A percentile compares a stretch with the other conserved stretches of the same genome.
These are phyloP conservation scores for Cordyceps javanica DNA, from an alignment of 2,329 filamentous ascomycete species.

Conservation along the genomic window DNA sequence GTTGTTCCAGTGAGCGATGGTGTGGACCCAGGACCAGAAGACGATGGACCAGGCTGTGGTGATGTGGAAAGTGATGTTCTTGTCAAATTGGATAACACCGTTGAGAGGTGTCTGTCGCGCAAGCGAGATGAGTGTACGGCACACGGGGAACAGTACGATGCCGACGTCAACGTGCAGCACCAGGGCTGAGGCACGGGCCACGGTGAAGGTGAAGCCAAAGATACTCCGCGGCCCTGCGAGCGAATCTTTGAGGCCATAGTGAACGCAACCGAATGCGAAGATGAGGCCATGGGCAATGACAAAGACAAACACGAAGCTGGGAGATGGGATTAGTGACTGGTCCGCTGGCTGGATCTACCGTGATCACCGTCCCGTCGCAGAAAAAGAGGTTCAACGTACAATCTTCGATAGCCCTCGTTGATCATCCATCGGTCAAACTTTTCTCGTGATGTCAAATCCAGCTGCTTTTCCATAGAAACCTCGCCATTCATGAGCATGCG, in stretches of 20 bases:
- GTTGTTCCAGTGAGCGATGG: constrained; percentile 82
- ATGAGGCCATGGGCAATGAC: constrained; percentile 67
- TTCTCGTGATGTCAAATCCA: constrained; percentile 61
- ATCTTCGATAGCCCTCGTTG: constrained; percentile 75
- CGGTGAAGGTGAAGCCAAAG: constrained; percentile 71
- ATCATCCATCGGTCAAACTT: constrained; percentile 84
- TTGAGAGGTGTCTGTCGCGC: constrained; percentile 75
- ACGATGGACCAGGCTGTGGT: constrained; percentile 81
- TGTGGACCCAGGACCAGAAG: constrained; percentile 83
- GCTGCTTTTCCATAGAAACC: constrained; percentile 68
- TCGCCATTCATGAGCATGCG: constrained; percentile 78
- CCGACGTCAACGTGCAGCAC: constrained; percentile 78
- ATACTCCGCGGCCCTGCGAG: constrained; percentile 57
- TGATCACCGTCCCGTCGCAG: neutral
- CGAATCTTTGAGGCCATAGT: constrained; percentile 74
- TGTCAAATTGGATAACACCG: constrained; percentile 82
- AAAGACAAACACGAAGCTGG: constrained; percentile 71
- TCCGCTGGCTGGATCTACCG: neutral
- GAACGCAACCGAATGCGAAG: constrained; percentile 73
- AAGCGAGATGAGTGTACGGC: constrained; percentile 76
- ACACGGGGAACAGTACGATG: constrained; percentile 74
- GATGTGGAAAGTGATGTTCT: constrained; percentile 86
- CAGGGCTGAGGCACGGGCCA: constrained; percentile 69
- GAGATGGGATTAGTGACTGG: constrained; percentile 12
- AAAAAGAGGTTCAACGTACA: constrained; percentile 45